These are phyloP conservation scores for Alternaria rosae DNA, from an alignment of 2,329 filamentous ascomycete genomes.

Conservation along the genomic window DNA sequence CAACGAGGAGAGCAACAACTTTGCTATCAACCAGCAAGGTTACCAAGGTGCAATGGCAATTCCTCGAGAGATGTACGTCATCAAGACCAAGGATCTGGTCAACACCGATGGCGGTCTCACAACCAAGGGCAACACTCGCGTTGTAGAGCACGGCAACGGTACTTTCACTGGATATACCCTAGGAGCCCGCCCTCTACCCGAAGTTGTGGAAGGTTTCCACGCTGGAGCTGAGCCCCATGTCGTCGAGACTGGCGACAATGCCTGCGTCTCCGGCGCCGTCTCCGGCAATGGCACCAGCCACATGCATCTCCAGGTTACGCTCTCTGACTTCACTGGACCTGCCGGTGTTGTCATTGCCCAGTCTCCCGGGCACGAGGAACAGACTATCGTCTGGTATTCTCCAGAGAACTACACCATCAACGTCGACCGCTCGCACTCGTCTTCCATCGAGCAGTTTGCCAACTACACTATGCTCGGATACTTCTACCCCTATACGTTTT, in stretches of 20 bases:
- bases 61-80: conserved; percentile 57
- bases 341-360: conserved; percentile 54
- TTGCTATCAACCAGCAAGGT: conserved; percentile 52
- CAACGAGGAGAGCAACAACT: conserved; percentile 54
- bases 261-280: conserved; percentile 32
- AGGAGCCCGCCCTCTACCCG: conserved; percentile 53
- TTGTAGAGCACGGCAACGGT: conserved; percentile 47
- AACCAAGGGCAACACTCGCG: conserved; percentile 45
- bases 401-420: conserved; percentile 57
- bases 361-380: conserved; percentile 54
- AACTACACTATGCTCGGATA: conserved; percentile 56
- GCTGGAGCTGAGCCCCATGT: conserved; percentile 30
- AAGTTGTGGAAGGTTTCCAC: conserved; percentile 54
- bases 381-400: conserved; percentile 56
- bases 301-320: conserved; percentile 53
- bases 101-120: conserved; percentile 46
- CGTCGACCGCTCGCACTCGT: conserved; percentile 55
- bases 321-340: conserved; percentile 49
- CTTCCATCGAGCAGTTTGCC: conserved; percentile 51
- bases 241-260: conserved; percentile 23
- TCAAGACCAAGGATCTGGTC: conserved; percentile 51
- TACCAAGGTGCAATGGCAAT: conserved; percentile 56
- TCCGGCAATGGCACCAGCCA: conserved; percentile 43
- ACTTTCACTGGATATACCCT: conserved; percentile 55
- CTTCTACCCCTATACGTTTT: conserved; percentile 55